A percentile compares a stretch with the other conserved stretches of the same genome.
These are phyloP conservation scores for Amylocystis lapponica DNA, from an alignment of 768 basidiomycete species.

Conservation along the genomic window DNA sequence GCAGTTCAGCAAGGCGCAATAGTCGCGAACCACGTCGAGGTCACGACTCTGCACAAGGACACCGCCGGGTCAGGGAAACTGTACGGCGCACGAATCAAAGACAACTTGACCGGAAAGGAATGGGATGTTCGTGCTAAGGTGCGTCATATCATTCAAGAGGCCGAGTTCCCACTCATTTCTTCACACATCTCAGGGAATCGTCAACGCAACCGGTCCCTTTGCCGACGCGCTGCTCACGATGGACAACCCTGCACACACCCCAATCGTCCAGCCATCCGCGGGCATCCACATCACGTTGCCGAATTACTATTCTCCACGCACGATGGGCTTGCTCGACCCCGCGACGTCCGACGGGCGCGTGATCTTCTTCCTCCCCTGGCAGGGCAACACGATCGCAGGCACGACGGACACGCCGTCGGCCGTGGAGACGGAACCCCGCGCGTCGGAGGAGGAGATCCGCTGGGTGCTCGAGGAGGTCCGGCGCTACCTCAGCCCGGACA, in stretches of 20 bases:
- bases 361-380: constrained; percentile 99
- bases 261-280: constrained; percentile 89
- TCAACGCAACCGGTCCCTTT: constrained; percentile 98
- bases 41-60: constrained; percentile 70
- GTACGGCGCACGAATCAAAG: constrained; percentile 69
- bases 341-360: constrained; percentile 94
- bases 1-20: constrained; percentile 89
- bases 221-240: constrained; percentile 78
- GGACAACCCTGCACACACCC: constrained; percentile 69
- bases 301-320: constrained; percentile 92
- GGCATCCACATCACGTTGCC: constrained; percentile 97
- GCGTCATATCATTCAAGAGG: not conserved
- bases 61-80: constrained; percentile 46
- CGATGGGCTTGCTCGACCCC: constrained; percentile 94
- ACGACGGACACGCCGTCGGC: constrained; percentile 84
- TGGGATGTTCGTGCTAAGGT: constrained; percentile 82
- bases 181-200: constrained; percentile 84
- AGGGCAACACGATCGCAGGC: constrained; percentile 95
- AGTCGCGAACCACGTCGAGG: constrained; percentile 87
- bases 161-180: not conserved
- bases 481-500: constrained; percentile 84
- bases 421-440: constrained; percentile 70
- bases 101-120: constrained; percentile 77
- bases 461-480: constrained; percentile 96
- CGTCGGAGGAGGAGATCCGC: constrained; percentile 89